Percentiles rank a stretch among this genome's conserved stretches.
These are phyloP conservation scores for Cichorium intybus DNA, from an alignment of 140 eudicot genomes.

Conservation along the genomic window DNA sequence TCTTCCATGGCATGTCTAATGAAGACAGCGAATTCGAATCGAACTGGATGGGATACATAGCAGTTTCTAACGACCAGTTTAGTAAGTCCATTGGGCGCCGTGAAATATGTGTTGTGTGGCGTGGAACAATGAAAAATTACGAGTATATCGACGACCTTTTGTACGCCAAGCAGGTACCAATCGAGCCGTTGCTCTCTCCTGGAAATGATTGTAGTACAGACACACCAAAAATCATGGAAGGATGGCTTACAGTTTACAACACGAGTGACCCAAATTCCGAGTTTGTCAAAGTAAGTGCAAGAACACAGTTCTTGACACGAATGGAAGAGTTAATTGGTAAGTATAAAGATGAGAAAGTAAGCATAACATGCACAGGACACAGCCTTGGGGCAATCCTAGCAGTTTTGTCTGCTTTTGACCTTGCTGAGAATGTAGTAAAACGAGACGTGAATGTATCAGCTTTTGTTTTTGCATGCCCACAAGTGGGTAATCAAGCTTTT, in stretches of 20 bases:
- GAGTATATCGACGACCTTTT: slow-evolving; percentile 29
- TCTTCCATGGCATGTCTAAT: background rate
- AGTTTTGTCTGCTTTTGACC: slow-evolving; percentile 26
- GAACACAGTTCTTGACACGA: slow-evolving; percentile 13
- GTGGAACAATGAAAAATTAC: slow-evolving; percentile 16
- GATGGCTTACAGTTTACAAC: slow-evolving; percentile 35
- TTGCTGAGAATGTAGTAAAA: background rate
- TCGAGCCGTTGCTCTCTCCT: slow-evolving; percentile 10
- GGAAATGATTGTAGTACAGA: background rate
- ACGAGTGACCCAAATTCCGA: slow-evolving; percentile 22
- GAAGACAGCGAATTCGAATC: slow-evolving; percentile 19
- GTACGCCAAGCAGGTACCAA: slow-evolving; percentile 10
- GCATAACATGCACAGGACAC: slow-evolving; percentile 29
- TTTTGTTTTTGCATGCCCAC: slow-evolving; percentile 16
- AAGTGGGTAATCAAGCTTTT: slow-evolving; percentile 25
- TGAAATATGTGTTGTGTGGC: slow-evolving; percentile 36
- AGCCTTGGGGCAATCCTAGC: slow-evolving; percentile 35
- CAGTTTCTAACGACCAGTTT: slow-evolving; percentile 24
- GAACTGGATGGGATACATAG: slow-evolving; percentile 38
- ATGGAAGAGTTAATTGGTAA: slow-evolving; percentile 5
- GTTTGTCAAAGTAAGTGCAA: slow-evolving; percentile 21
- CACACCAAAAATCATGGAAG: slow-evolving; percentile 13
- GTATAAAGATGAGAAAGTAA: slow-evolving; percentile 25
- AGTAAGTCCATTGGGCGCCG: slow-evolving; percentile 24
- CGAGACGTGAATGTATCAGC: slow-evolving; percentile 20